Evolutionary conservation across 1,139 yeast species (phyloP).

Genomic region (Lizanozyma gosingica): DNA sequence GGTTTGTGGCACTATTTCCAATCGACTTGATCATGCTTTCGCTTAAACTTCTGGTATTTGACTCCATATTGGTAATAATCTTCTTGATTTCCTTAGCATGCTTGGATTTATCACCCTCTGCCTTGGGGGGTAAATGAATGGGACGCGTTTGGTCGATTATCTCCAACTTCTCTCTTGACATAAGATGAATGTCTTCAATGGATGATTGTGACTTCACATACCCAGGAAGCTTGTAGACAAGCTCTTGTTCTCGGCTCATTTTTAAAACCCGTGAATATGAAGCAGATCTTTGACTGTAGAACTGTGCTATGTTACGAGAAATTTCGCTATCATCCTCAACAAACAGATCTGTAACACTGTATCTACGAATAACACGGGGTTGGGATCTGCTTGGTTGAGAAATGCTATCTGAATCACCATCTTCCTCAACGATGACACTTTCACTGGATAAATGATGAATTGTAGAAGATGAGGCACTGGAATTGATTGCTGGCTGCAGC

Average conservation of each 20-base stretch:
- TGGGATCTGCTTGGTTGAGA: background rate
- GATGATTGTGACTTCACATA: constrained; percentile 34
- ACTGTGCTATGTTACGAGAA: constrained; percentile 27
- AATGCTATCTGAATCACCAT: constrained; percentile 7
- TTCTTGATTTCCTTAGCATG: constrained; percentile 35
- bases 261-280: constrained; percentile 27
- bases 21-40: constrained; percentile 15
- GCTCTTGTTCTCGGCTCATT: constrained; percentile 23
- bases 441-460: constrained; percentile 3
- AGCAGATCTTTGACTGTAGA: constrained; percentile 28
- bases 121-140: constrained; percentile 43
- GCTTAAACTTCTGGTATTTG: constrained; percentile 13
- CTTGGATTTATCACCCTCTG: constrained; percentile 22
- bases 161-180: constrained; percentile 36
- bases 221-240: constrained; percentile 31
- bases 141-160: constrained; percentile 36
- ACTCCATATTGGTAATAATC: constrained; percentile 24
- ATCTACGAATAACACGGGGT: background rate
- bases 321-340: constrained; percentile 26
- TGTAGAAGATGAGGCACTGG: constrained; percentile 1
- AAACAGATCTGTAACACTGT: background rate
- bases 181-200: constrained; percentile 38
- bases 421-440: constrained; percentile 10
- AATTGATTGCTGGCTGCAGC: background rate
- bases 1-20: constrained; percentile 6